Evolutionary conservation across 257 asterid genomes (phyloP).

Genomic region (Dorcoceras hygrometricum): DNA sequence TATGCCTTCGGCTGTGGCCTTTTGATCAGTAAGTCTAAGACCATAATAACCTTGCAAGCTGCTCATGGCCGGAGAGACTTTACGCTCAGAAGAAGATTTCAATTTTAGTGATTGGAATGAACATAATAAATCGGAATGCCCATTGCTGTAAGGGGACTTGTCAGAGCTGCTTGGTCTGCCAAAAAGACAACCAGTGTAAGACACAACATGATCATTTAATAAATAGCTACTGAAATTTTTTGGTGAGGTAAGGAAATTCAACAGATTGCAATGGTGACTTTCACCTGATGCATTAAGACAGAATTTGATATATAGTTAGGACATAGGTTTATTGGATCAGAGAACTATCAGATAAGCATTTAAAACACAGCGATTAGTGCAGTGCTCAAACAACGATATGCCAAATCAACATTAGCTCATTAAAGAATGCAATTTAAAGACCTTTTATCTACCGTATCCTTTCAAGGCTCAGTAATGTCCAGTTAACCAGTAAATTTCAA

Average conservation of each 20-base stretch:
- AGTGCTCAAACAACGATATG: constrained; percentile 7
- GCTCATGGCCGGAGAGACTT: constrained; percentile 62
- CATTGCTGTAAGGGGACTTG: constrained; percentile 37
- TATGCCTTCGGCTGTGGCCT: constrained; percentile 42
- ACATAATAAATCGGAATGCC: constrained; percentile 72
- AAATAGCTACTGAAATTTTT: neutral
- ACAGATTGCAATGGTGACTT: neutral
- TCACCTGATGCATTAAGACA: constrained; percentile 14
- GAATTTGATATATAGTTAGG: neutral
- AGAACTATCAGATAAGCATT: neutral
- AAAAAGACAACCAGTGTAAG: constrained; percentile 23
- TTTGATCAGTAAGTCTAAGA: constrained; percentile 39
- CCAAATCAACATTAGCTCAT: constrained; percentile 4
- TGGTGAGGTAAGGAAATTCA: constrained; percentile 2
- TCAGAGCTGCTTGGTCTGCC: constrained; percentile 63
- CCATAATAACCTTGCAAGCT: constrained; percentile 58
- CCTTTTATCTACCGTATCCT: neutral
- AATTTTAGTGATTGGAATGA: constrained; percentile 69
- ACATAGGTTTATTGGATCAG: neutral
- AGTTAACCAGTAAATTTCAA: neutral
- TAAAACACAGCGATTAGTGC: neutral
- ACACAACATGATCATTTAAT: constrained; percentile 2
- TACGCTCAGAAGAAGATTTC: constrained; percentile 49
- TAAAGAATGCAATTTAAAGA: neutral
- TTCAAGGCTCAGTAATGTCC: too few species aligned